A percentile compares a stretch with the other conserved stretches of the same genome.
Conservation (phyloP, 2,329 filamentous ascomycete genomes). For the Xylariaceae sp. region DNA sequence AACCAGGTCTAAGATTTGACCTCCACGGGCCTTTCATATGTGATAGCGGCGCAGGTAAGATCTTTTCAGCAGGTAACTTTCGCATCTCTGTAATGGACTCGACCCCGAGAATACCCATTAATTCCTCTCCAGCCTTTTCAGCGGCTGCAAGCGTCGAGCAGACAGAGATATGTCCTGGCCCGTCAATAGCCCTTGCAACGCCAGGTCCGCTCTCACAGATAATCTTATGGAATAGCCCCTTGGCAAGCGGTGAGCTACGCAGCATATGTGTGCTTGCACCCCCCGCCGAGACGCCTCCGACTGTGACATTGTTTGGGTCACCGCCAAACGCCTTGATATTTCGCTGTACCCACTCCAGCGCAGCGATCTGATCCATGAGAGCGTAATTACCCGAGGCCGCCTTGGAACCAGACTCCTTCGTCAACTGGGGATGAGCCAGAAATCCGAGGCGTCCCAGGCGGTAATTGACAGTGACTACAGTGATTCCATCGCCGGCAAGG, state of each 20-base stretch:
- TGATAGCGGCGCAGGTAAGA: slow-evolving; percentile 5
- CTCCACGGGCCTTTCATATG: slow-evolving; percentile 11
- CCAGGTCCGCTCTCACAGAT: slow-evolving; percentile 15
- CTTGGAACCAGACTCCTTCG: slow-evolving; percentile 8
- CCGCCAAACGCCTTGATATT: slow-evolving; percentile 13
- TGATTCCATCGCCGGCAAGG: slow-evolving; percentile 7
- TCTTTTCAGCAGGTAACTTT: slow-evolving; percentile 3
- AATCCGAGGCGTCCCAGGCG: slow-evolving; percentile 13
- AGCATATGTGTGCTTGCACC: slow-evolving; percentile 10
- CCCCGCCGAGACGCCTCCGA: slow-evolving; percentile 11
- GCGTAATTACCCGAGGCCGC: slow-evolving; percentile 14
- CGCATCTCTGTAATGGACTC: slow-evolving; percentile 11
- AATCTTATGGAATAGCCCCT: slow-evolving; percentile 9
- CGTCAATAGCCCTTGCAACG: slow-evolving; percentile 9
- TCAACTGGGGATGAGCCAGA: slow-evolving; percentile 12
- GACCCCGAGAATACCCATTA: slow-evolving; percentile 2
- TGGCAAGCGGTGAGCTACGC: slow-evolving; percentile 8
- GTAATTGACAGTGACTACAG: slow-evolving; percentile 15
- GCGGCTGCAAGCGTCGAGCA: slow-evolving; percentile 12
- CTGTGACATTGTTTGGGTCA: slow-evolving; percentile 6
- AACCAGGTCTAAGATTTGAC: slow-evolving; percentile 6
- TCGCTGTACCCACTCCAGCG: slow-evolving; percentile 12
- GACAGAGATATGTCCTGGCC: slow-evolving; percentile 9
- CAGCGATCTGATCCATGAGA: slow-evolving; percentile 14
- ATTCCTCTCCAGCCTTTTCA: slow-evolving; percentile 9